A percentile compares a stretch with the other conserved stretches of the same genome.
These are phyloP conservation scores for Aspergillus egyptiacus DNA, from an alignment of 495 filamentous ascomycete species.

Conservation along the genomic window DNA sequence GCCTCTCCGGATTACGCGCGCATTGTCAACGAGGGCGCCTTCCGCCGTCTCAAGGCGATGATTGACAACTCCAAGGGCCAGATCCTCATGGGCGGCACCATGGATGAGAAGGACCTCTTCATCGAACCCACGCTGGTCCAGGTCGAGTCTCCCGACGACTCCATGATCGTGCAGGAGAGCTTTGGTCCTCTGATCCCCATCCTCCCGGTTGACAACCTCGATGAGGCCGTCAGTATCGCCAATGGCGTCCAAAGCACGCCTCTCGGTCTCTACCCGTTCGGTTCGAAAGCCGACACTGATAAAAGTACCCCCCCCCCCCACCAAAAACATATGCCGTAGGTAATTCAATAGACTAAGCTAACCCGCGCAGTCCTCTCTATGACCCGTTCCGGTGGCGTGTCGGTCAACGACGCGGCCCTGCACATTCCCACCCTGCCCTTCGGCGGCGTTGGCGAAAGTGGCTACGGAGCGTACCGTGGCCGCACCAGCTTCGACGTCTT, in stretches of 20 bases:
- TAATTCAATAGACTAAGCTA: conserved; percentile 8
- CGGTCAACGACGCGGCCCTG: conserved; percentile 76
- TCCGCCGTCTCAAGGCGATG: conserved; percentile 81
- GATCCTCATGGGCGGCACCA: conserved; percentile 77
- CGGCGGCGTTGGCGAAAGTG: conserved; percentile 84
- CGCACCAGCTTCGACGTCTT: conserved; percentile 80
- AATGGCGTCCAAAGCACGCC: conserved; percentile 74
- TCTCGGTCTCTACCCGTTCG: conserved; percentile 78
- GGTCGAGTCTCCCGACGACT: conserved; percentile 68
- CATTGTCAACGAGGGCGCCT: conserved; percentile 73
- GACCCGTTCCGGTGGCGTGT: conserved; percentile 70
- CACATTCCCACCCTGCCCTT: conserved; percentile 81
- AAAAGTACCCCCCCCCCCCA: conserved; percentile 38
- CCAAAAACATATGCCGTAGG: neutral
- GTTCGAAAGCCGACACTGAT: conserved; percentile 64
- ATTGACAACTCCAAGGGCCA: conserved; percentile 74
- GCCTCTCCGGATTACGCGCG: conserved; percentile 66
- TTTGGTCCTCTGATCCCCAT: conserved; percentile 88
- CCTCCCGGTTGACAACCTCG: conserved; percentile 64
- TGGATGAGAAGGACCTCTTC: conserved; percentile 71
- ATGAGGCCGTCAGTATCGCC: conserved; percentile 73
- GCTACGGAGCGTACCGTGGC: conserved; percentile 79
- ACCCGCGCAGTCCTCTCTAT: conserved; percentile 47
- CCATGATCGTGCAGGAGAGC: conserved; percentile 71
- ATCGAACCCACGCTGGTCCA: conserved; percentile 83